Percentiles rank a stretch among this genome's conserved stretches.
Conservation (phyloP, 2,329 filamentous ascomycete genomes). For the Fusarium sp. region DNA sequence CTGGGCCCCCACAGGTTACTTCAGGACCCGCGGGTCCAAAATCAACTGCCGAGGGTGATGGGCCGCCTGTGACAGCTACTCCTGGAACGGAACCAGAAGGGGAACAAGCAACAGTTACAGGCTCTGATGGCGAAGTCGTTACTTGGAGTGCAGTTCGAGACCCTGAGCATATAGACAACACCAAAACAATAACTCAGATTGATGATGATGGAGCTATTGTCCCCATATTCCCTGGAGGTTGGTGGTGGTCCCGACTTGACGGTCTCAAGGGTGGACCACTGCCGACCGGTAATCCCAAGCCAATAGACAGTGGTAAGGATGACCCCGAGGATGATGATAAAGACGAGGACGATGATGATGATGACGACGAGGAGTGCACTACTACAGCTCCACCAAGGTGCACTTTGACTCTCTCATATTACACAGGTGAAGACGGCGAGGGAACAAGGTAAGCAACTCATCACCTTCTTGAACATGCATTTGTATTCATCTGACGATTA, state of each 20-base stretch:
- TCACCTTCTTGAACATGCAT: background rate
- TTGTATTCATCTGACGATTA: background rate
- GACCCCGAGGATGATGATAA: background rate
- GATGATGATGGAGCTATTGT: background rate
- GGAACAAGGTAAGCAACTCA: background rate
- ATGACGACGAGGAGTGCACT: background rate
- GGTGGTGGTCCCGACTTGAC: background rate
- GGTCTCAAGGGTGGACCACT: background rate
- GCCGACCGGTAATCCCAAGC: background rate
- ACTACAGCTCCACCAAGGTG: background rate
- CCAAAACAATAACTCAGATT: background rate
- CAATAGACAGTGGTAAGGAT: background rate
- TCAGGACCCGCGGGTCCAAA: background rate
- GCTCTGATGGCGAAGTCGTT: background rate
- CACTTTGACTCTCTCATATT: background rate
- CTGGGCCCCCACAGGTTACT: background rate
- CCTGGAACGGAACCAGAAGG: background rate
- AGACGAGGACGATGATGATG: background rate
- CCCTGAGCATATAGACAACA: background rate
- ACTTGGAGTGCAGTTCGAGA: background rate
- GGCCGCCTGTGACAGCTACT: background rate
- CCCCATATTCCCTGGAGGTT: background rate
- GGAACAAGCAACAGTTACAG: background rate
- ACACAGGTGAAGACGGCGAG: background rate
- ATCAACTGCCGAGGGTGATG: background rate